Evolutionary conservation across 2,329 filamentous ascomycete species (phyloP), one percentile per base, ranked within the genome.

Genomic region (Exophiala viscosa): DNA sequence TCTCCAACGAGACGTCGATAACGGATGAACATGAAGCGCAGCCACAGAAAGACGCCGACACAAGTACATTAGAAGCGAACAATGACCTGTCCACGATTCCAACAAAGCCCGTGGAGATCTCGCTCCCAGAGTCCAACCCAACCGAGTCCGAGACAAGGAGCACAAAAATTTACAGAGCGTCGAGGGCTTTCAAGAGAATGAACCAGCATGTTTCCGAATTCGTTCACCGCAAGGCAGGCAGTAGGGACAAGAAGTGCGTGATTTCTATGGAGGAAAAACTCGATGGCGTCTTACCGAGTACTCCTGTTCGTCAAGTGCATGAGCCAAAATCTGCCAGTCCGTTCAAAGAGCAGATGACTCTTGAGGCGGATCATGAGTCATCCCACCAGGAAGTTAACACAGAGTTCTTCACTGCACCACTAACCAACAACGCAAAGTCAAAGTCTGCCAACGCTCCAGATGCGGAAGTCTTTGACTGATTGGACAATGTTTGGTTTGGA

Each of bases 391-490:
- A 48, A 9, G 14, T 54, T 33, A 45, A 54, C 33, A 40, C 31
- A 34, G 45, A 41, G 14, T 54, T 54, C 40, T 54, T 54, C 40
- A 45, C 45, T 2, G 18, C 40, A 10, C 45, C 45, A 44, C 38
- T 31, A 1, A 13, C 7, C 11, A 33, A n/a, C 14, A 36, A 39
- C 31, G 10, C 14, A 2, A 9, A 13, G 7, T 2, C 13, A 41
- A 14, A 39, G 20, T 28, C 11, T 7, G 13, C 10, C 40, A 32
- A n/a, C 10, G 10, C n/a, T 18, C 14, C 13, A n/a, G 41, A 40
- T 28, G 43, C 33, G 34, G 34, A 48, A 1, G 13, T 45, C 15
- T 39, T 35, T 33, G 45, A 36, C 9, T 33, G 40, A 17, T 17
- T 31, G 35, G 8, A n/a, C 4, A 8, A 6, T 10, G 28, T 35